phyloP scores from a whole-genome alignment of 345 rosid genomes.

The Crucihimalaya himalaica region DNA sequence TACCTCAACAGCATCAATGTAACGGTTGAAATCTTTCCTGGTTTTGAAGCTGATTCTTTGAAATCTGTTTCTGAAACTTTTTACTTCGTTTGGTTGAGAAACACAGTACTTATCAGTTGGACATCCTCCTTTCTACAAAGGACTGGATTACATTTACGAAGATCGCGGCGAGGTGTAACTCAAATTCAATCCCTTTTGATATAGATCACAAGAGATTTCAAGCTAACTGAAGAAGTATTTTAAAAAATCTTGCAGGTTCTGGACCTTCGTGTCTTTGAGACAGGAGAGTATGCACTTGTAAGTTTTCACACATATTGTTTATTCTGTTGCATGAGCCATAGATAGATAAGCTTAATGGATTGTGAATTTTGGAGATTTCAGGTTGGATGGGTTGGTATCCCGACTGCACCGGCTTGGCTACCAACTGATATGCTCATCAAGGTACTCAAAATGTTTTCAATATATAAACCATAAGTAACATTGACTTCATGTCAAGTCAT shows the following conservation, averaged over 20 bases:
- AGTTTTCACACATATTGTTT: constrained; percentile 39
- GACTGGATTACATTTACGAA: constrained; percentile 88
- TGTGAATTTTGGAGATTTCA: constrained; percentile 23
- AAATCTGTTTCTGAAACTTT: constrained; percentile 7
- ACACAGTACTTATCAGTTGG: constrained; percentile 92
- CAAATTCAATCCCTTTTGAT: background rate
- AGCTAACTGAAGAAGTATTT: background rate
- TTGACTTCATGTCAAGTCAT: background rate
- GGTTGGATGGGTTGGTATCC: constrained; percentile 94
- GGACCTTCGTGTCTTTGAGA: constrained; percentile 85
- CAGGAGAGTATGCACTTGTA: constrained; percentile 94
- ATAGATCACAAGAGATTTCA: background rate
- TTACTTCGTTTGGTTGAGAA: background rate
- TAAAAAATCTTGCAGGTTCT: constrained; percentile 50
- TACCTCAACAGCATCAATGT: constrained; percentile 89
- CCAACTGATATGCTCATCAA: constrained; percentile 91
- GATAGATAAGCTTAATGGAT: background rate
- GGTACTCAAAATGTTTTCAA: constrained; percentile 43
- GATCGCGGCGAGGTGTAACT: constrained; percentile 89
- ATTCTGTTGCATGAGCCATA: background rate
- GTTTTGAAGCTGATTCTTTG: background rate
- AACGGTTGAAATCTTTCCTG: constrained; percentile 21
- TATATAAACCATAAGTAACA: background rate
- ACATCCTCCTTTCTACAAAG: constrained; percentile 93
- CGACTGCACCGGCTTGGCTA: constrained; percentile 96